Conservation (phyloP, 108 stramenopile genomes). For the Pseudonitzschia delicatissima region DNA sequence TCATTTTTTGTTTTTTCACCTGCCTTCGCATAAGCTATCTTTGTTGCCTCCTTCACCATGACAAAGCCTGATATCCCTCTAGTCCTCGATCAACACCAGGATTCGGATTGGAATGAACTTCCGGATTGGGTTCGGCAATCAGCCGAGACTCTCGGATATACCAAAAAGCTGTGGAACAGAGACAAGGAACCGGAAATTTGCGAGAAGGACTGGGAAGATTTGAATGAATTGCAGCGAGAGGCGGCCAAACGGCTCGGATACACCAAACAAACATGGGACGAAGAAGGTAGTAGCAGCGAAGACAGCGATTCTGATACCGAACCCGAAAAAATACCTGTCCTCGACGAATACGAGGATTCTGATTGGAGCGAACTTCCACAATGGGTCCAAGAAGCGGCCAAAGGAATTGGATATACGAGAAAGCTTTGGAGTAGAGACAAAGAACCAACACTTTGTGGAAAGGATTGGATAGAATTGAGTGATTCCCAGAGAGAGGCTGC, state of each 20-base stretch:
- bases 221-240: conserved; percentile 34
- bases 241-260: conserved; percentile 46
- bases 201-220: conserved; percentile 37
- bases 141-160: conserved; percentile 41
- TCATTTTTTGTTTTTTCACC: no score
- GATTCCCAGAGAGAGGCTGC: conserved; percentile 40
- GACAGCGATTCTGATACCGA: no score
- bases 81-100: conserved; percentile 8
- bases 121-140: conserved; percentile 34
- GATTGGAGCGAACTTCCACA: conserved; percentile 45
- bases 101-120: conserved; percentile 18
- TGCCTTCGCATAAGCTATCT: no score
- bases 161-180: conserved; percentile 43
- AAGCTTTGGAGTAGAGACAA: conserved; percentile 36
- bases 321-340: no score
- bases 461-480: conserved; percentile 37
- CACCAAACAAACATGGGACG: conserved; percentile 38
- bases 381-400: conserved; percentile 36
- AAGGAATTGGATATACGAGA: conserved; percentile 34
- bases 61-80: no score
- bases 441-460: conserved; percentile 19
- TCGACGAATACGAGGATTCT: conserved; percentile 21
- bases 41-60: no score
- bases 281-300: not conserved
- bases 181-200: conserved; percentile 22